Base-by-base conservation (phyloP, 208 protist species). In the Crithidia thermophila region DNA sequence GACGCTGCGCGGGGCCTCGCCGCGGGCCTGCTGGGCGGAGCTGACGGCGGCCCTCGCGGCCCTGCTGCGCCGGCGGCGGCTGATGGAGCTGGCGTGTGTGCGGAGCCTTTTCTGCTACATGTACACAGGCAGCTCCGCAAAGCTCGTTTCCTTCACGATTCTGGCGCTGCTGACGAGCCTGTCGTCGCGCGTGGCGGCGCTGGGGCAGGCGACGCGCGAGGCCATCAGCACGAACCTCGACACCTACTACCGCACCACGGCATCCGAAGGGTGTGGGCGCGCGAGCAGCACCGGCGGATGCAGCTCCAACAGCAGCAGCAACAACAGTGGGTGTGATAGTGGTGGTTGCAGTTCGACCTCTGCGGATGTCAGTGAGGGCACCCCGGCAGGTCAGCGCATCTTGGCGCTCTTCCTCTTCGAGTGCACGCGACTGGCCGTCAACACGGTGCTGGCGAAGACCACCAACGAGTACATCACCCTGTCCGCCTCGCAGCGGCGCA, bases 91-190 rank as follows among this genome's bases (percentile, higher is more conserved):
- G 25, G 53, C 69, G 4, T 82, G 80, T 36, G 57, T 87, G 31
- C 78, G 72, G 47, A 79, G 67, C 62, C 66, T 93, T 9, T 75
- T 79, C 27, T 74, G 49, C 45, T 93, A 87, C 74, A 68, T 90
- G 58, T 88, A 86, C 67, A 58, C 75, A 39, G 73, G 75, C n/a
- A 80, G 79, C 3, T 46, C 43, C 3, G 51, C 62, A 5, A 85
- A 85, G 59, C 3, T 81, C 7, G 37, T 69, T 3, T 81, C 83
- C 10, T 80, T 60, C 36, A 40, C 58, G 23, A 59, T 89, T 77
- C 72, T 89, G 42, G 61, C 66, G 33, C 33, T 61, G 28, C 60
- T 87, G 34, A 89, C 83, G 11, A 72, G 75, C 27, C 27, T 87
- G 36, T 70, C 81, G 0, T 71, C 83, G 21, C 69, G 72, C n/a